A percentile compares a stretch with the other conserved stretches of the same genome.
phyloP scores from a whole-genome alignment of 805 yeast species.

The Barnettozyma vustinii region DNA sequence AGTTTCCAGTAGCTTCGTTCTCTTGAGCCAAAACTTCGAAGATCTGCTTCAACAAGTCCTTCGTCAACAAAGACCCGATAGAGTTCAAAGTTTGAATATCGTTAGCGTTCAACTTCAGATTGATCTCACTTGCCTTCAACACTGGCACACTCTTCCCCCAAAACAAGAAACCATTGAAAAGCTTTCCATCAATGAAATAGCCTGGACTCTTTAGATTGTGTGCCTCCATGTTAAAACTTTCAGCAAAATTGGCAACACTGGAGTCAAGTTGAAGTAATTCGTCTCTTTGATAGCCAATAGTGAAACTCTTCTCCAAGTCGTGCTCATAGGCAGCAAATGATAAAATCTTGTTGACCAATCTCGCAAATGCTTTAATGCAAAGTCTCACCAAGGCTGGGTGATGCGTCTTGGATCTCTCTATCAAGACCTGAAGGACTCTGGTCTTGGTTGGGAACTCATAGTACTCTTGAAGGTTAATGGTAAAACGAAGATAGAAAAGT shows the following conservation, averaged over 20 bases:
- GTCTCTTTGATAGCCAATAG: conserved; percentile 29
- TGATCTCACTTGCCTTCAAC: conserved; percentile 29
- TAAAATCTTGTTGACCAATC: conserved; percentile 42
- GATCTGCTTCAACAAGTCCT: conserved; percentile 53
- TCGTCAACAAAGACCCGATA: conserved; percentile 43
- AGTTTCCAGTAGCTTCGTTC: conserved; percentile 62
- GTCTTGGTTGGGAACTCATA: conserved; percentile 41
- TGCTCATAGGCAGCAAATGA: conserved; percentile 43
- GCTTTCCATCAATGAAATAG: conserved; percentile 53
- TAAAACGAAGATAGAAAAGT: conserved; percentile 41
- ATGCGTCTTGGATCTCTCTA: conserved; percentile 44
- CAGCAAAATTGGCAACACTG: conserved; percentile 6
- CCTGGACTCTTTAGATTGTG: conserved; percentile 38
- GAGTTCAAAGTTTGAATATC: conserved; percentile 39
- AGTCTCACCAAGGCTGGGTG: conserved; percentile 65
- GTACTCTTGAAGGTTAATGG: conserved; percentile 49
- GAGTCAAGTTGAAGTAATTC: conserved; percentile 40
- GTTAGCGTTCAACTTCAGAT: conserved; percentile 29
- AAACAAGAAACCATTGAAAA: conserved; percentile 62
- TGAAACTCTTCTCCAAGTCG: conserved; percentile 39
- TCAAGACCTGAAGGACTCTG: conserved; percentile 38
- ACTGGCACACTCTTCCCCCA: conserved; percentile 61
- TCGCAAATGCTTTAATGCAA: conserved; percentile 55
- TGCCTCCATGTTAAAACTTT: conserved; percentile 44
- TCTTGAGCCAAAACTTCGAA: conserved; percentile 53